phyloP scores from a whole-genome alignment of 169 alveolate genomes.

The Cryptosporidium viatorum region DNA sequence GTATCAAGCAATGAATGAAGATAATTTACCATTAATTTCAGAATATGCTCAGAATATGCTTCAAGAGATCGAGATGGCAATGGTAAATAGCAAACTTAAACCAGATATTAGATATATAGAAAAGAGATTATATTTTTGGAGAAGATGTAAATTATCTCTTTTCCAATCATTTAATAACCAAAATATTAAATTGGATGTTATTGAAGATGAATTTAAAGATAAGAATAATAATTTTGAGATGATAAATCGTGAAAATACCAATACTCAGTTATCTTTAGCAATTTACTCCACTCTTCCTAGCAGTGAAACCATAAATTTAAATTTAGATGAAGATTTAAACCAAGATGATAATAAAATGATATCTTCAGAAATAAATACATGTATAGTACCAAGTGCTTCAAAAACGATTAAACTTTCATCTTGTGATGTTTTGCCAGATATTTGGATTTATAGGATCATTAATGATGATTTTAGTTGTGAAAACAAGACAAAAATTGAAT shows the following conservation, averaged over 20 bases:
- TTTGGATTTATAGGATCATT: slow-evolving; percentile 63
- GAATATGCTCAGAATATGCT: slow-evolving; percentile 85
- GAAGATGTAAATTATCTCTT: not conserved
- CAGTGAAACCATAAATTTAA: slow-evolving; percentile 32
- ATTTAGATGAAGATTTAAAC: not conserved
- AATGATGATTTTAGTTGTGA: slow-evolving; percentile 20
- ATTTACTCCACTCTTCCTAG: slow-evolving; percentile 37
- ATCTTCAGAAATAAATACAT: not conserved
- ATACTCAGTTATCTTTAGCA: slow-evolving; percentile 23
- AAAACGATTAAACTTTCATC: slow-evolving; percentile 26
- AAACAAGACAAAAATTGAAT: not conserved
- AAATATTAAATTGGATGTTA: not conserved
- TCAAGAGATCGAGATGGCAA: slow-evolving; percentile 92
- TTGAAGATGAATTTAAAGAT: not conserved
- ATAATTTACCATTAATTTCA: slow-evolving; percentile 78
- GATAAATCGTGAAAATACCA: slow-evolving; percentile 6
- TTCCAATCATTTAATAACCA: not conserved
- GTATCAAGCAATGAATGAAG: slow-evolving; percentile 87
- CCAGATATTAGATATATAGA: slow-evolving; percentile 68
- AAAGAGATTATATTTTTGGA: slow-evolving; percentile 30
- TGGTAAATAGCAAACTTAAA: slow-evolving; percentile 88
- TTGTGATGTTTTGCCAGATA: slow-evolving; percentile 72
- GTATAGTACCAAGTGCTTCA: not conserved
- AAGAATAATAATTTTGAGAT: not conserved
- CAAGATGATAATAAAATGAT: not conserved